Base-by-base conservation (phyloP, 805 yeast species). In the Starmerella vitae region DNA sequence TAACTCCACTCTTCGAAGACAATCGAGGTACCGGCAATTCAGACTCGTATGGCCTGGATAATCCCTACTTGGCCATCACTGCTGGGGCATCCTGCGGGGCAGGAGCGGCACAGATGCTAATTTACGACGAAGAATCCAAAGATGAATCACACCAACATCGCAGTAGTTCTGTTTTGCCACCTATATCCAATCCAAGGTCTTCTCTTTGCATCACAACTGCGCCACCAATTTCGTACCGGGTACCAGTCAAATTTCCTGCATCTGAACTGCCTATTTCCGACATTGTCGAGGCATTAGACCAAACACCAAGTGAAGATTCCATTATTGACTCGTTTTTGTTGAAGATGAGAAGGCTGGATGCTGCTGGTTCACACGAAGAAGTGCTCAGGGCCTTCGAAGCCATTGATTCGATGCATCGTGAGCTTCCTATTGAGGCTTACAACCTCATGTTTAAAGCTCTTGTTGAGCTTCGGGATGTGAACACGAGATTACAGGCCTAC, bases 401-500 rank as follows among this genome's bases (percentile, higher is more conserved):
- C 13, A 13, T 38, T 27, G 50, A 48, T 22, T 12, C 35, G 4
- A 20, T 36, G 25, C 37, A 20, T 6, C 30, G 17, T 5, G 35
- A 24, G 19, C 41, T 48, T 9, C 49, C 49, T n/a, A 20, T 47
- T 6, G 44, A 39, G n/a, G 51, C 48, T 21, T 54, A 55, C 36
- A 55, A 55, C 39, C 39, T 48, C 10, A 44, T 49, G 14, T 42
- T 54, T 7, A 24, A 34, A 13, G 37, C 55, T 8, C 36, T 53
- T 19, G 48, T 47, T 5, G 33, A 42, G 29, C 24, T 47, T 8
- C 15, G 41, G 21, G 58, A 52, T 25, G 42, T 48, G 30, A 36
- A 46, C 17, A 45, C 50, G 3, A 43, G 55, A 10, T 40, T 59
- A 9, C 53, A 55, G 27, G 50, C 51, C 4, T 59, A 55, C 40